Evolutionary conservation across 2,329 filamentous ascomycete species (phyloP).

Genomic region (Paecilomyces dactylethromorphus): DNA sequence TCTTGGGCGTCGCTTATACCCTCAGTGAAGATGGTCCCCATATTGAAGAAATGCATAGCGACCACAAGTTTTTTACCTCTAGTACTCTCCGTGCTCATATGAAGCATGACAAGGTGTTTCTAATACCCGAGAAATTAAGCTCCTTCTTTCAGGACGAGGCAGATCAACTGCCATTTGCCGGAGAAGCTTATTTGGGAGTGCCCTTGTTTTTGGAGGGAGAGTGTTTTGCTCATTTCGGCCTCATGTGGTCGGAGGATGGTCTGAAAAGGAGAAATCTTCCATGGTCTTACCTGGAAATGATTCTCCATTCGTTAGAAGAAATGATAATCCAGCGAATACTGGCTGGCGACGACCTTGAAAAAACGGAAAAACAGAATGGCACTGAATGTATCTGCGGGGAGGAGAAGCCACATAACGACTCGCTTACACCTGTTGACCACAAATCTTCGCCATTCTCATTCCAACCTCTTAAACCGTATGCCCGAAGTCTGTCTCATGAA

Average conservation of each 20-base stretch:
- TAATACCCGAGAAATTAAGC: slow-evolving; percentile 57
- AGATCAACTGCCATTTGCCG: slow-evolving; percentile 53
- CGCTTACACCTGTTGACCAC: slow-evolving; percentile 45
- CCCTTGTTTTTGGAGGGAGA: slow-evolving; percentile 60
- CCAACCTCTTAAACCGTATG: slow-evolving; percentile 64
- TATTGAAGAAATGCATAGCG: slow-evolving; percentile 47
- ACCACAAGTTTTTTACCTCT: slow-evolving; percentile 60
- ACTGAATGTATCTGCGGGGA: slow-evolving; percentile 16
- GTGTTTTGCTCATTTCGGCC: slow-evolving; percentile 64
- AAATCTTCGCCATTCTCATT: slow-evolving; percentile 49
- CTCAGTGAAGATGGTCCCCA: slow-evolving; percentile 58
- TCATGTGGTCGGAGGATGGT: slow-evolving; percentile 64
- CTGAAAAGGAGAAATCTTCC: slow-evolving; percentile 49
- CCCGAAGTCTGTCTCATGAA: slow-evolving; percentile 66
- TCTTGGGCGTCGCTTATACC: slow-evolving; percentile 56
- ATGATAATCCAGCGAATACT: slow-evolving; percentile 54
- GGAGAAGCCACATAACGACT: slow-evolving; percentile 12
- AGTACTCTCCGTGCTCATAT: slow-evolving; percentile 62
- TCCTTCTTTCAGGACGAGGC: slow-evolving; percentile 55
- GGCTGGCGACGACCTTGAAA: slow-evolving; percentile 45
- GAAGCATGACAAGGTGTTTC: slow-evolving; percentile 64
- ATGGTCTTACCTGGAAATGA: slow-evolving; percentile 62
- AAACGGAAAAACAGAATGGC: slow-evolving; percentile 20
- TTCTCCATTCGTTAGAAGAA: slow-evolving; percentile 63
- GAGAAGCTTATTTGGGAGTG: slow-evolving; percentile 61